These are phyloP conservation scores for Saccharomyces jurei DNA, from an alignment of 805 yeast species.

Conservation along the genomic window DNA sequence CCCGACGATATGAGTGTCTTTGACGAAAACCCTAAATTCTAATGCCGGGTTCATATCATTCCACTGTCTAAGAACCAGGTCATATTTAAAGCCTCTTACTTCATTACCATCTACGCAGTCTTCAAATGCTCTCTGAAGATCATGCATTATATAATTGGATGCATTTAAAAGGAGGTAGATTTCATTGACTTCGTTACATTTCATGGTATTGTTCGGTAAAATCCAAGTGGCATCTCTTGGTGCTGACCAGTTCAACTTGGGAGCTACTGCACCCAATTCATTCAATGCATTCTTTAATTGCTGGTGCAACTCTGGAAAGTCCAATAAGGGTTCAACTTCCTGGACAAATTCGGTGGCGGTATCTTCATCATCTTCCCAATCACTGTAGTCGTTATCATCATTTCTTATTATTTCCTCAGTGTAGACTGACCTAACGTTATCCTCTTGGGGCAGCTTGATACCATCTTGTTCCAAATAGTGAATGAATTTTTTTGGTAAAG, in stretches of 20 bases:
- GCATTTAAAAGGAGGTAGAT: constrained; percentile 75
- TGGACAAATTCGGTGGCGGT: constrained; percentile 8
- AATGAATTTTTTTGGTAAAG: constrained; percentile 50
- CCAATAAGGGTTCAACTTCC: constrained; percentile 36
- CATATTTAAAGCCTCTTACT: constrained; percentile 35
- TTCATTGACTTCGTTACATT: constrained; percentile 65
- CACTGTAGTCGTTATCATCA: constrained; percentile 64
- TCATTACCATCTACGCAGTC: constrained; percentile 32
- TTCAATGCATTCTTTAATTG: constrained; percentile 39
- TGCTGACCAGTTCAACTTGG: constrained; percentile 94
- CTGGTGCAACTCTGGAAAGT: constrained; percentile 55
- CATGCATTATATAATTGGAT: constrained; percentile 82
- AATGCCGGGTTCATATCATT: constrained; percentile 74
- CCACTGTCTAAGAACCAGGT: constrained; percentile 80
- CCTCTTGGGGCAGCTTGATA: constrained; percentile 48
- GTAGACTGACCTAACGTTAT: constrained; percentile 24
- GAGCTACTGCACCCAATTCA: constrained; percentile 57
- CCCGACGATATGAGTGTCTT: constrained; percentile 54
- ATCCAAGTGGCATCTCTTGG: constrained; percentile 96
- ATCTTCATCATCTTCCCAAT: constrained; percentile 51
- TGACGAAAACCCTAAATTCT: constrained; percentile 84
- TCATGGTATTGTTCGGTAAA: constrained; percentile 62
- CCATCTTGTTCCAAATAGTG: constrained; percentile 61
- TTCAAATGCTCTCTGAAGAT: constrained; percentile 64
- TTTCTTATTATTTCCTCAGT: constrained; percentile 31